Evolutionary conservation across 2,329 filamentous ascomycete genomes (phyloP), one percentile per base, ranked within the genome.

Genomic region (Alternaria arbusti): DNA sequence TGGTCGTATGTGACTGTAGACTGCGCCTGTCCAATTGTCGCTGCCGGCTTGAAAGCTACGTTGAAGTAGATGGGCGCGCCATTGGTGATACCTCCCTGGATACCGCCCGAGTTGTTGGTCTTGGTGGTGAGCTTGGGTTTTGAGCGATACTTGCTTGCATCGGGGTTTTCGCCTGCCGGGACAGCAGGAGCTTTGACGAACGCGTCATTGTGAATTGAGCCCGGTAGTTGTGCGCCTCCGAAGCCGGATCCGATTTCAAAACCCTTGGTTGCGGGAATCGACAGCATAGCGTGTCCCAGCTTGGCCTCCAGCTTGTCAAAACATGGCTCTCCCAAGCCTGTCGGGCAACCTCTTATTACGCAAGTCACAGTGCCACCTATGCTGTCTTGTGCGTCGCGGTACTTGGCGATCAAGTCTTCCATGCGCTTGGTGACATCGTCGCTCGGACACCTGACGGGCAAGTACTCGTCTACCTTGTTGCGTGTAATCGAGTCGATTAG

Each of bases 221-320:
- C 95, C 2, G 91, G 91, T 43, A 98, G 87, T 78, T 94, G 91
- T 74, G 91, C 91, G 62, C 96, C 95, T 54, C 86, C 89, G 80
- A 98, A 98, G 12, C 96, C 96, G 57, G 92, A 97, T 58, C 96
- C 96, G 69, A 98, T 90, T 79, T 98, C 95, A 77, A 98, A 98
- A 58, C 91, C 95, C 84, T 98, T 99, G 40, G 92, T 95, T 4
- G 96, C 94, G 6, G 96, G 96, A 73, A 98, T 97, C 78, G 89
- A 93, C 67, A 98, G 87, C 92, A 99, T 98, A 54, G 92, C 96
- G 77, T 98, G 95, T 25, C 89, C 94, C 50, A 99, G 89, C 78
- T 88, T 88, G 8, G 96, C 96, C 84, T 99, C 94, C 47, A 98
- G 86, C 85, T 98, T 98, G 81, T 97, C 93, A 80, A 99, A 98